Conservation (phyloP, 2,329 filamentous ascomycete genomes). For the Simplicillium sp. region DNA sequence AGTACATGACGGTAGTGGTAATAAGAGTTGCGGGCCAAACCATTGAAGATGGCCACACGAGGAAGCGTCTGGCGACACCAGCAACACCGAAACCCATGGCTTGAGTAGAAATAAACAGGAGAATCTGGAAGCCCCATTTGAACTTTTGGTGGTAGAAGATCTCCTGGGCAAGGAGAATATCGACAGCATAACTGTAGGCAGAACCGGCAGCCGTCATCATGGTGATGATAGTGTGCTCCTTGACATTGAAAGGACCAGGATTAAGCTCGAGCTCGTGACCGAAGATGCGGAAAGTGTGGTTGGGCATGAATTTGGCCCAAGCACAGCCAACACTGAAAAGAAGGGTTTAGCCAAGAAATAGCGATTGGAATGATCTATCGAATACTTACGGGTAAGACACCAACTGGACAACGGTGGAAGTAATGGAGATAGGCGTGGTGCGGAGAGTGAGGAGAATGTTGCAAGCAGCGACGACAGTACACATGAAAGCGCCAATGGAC, state of each 20-base stretch:
- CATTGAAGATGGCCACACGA: conserved; percentile 53
- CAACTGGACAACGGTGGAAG: conserved; percentile 45
- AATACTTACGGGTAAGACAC: conserved; percentile 35
- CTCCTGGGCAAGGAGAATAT: conserved; percentile 31
- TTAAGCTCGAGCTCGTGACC: conserved; percentile 24
- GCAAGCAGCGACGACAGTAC: conserved; percentile 46
- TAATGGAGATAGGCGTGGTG: conserved; percentile 40
- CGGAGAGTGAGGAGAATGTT: conserved; percentile 44
- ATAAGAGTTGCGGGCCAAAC: conserved; percentile 54
- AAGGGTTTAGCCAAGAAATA: background rate
- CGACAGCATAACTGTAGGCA: conserved; percentile 23
- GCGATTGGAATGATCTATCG: conserved; percentile 8
- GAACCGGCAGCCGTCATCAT: conserved; percentile 31
- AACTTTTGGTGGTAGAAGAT: conserved; percentile 42
- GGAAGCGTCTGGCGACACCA: conserved; percentile 47
- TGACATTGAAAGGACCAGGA: conserved; percentile 32
- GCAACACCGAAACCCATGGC: conserved; percentile 56
- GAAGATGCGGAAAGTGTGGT: conserved; percentile 19
- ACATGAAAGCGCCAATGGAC: conserved; percentile 43
- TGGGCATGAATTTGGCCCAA: conserved; percentile 23
- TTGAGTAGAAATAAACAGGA: conserved; percentile 51
- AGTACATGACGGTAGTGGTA: conserved; percentile 53
- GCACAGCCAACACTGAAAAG: conserved; percentile 14
- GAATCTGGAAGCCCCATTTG: conserved; percentile 48
- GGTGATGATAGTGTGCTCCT: conserved; percentile 40